Conservation (phyloP, 495 filamentous ascomycete genomes). For the Xylaria palmicola region DNA sequence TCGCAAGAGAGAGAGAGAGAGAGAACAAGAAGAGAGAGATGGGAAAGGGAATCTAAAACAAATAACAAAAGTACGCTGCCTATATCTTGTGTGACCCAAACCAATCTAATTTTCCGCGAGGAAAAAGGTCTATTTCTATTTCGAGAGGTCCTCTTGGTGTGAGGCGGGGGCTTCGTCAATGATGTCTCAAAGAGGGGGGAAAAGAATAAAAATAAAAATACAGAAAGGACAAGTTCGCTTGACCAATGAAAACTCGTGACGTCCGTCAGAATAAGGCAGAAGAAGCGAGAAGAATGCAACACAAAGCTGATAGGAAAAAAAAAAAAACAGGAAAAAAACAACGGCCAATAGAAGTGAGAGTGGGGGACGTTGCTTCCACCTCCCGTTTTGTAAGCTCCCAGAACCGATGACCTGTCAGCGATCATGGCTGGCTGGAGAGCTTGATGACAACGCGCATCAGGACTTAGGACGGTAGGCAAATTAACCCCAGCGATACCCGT, state of each 20-base stretch:
- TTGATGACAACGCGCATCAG: no score
- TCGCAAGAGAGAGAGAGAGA: not conserved
- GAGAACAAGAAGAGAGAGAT: not conserved
- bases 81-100: not conserved
- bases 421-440: not conserved
- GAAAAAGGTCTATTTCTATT: conserved; percentile 10
- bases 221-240: not conserved
- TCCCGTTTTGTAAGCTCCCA: not conserved
- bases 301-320: not conserved
- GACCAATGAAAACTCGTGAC: not conserved
- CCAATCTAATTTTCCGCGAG: not conserved
- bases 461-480: not conserved
- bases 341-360: not conserved
- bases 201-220: not conserved
- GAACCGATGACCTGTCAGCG: not conserved
- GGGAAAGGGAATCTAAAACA: not conserved
- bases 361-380: not conserved
- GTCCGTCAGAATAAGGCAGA: not conserved
- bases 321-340: not conserved
- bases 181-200: not conserved
- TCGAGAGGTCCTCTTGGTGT: conserved; percentile 4
- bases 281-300: not conserved
- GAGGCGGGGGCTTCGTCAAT: not conserved
- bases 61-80: not conserved
- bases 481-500: not conserved